These are phyloP conservation scores for Vigna mungo DNA, from an alignment of 306 rosid species.

Conservation along the genomic window DNA sequence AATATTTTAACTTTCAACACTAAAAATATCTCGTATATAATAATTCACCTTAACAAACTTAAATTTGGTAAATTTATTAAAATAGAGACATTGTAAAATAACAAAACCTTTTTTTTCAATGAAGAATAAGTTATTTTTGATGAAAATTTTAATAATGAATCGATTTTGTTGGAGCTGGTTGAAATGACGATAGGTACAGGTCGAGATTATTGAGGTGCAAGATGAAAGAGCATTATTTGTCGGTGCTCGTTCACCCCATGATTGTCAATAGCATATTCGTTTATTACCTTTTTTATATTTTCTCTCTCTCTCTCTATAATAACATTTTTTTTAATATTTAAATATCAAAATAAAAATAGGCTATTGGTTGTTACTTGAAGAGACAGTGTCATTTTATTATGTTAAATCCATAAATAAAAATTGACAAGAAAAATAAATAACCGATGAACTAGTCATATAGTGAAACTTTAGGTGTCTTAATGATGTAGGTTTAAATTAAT, in stretches of 20 bases:
- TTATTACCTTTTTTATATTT: neutral
- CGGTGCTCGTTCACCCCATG: neutral
- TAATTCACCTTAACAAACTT: too few relatives aligned
- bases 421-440: neutral
- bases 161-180: neutral
- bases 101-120: neutral
- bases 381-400: neutral
- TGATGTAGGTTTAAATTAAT: neutral
- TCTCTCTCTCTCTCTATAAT: neutral
- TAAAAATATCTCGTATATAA: too few relatives aligned
- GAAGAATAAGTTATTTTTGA: neutral
- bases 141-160: neutral
- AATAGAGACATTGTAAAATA: too few relatives aligned
- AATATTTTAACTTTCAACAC: too few relatives aligned
- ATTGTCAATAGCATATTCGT: neutral
- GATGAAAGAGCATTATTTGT: neutral
- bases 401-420: neutral
- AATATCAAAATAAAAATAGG: neutral
- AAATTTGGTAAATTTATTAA: too few relatives aligned
- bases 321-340: neutral
- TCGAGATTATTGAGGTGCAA: constrained; percentile 4
- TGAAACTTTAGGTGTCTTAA: neutral
- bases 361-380: neutral
- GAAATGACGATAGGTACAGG: neutral
- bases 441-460: neutral